phyloP scores from a whole-genome alignment of 2,329 filamentous ascomycete genomes.

The Mycosphaerella sp. region DNA sequence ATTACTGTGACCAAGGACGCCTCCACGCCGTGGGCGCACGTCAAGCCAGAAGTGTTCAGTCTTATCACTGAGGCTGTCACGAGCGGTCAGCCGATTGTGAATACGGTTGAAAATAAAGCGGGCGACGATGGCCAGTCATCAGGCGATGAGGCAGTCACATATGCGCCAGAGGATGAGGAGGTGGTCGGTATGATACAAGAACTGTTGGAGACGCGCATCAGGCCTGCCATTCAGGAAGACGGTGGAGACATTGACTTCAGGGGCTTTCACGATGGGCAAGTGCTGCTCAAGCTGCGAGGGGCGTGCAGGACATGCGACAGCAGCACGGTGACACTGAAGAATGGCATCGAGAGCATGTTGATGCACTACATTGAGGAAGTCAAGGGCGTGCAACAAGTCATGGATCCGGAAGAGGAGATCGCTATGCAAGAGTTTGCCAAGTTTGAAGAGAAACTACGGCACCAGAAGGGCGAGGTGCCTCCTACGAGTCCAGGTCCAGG shows the following conservation, averaged over 20 bases:
- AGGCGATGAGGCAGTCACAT: conserved; percentile 66
- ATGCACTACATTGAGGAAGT: conserved; percentile 91
- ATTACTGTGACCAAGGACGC: conserved; percentile 92
- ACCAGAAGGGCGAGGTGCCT: conserved; percentile 52
- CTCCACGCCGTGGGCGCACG: conserved; percentile 86
- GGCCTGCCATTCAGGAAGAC: conserved; percentile 94
- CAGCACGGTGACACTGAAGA: conserved; percentile 93
- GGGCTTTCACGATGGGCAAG: conserved; percentile 79
- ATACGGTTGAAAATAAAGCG: conserved; percentile 55
- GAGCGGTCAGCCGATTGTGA: conserved; percentile 74
- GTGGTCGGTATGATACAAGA: conserved; percentile 99
- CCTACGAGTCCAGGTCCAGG: conserved; percentile 47
- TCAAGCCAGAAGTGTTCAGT: conserved; percentile 92
- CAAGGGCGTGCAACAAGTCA: conserved; percentile 80
- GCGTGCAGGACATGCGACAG: conserved; percentile 95
- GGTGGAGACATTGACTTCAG: conserved; percentile 95
- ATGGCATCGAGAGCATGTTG: conserved; percentile 96
- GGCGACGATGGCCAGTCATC: conserved; percentile 44
- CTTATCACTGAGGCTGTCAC: conserved; percentile 91
- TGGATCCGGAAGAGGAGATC: conserved; percentile 89
- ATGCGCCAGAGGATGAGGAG: conserved; percentile 86
- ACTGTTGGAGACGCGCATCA: conserved; percentile 86
- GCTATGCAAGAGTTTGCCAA: conserved; percentile 82
- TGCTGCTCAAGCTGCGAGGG: conserved; percentile 66
- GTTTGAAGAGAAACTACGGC: conserved; percentile 78